Base-by-base conservation (phyloP, 441 rosid species). In the Viola pubescens region DNA sequence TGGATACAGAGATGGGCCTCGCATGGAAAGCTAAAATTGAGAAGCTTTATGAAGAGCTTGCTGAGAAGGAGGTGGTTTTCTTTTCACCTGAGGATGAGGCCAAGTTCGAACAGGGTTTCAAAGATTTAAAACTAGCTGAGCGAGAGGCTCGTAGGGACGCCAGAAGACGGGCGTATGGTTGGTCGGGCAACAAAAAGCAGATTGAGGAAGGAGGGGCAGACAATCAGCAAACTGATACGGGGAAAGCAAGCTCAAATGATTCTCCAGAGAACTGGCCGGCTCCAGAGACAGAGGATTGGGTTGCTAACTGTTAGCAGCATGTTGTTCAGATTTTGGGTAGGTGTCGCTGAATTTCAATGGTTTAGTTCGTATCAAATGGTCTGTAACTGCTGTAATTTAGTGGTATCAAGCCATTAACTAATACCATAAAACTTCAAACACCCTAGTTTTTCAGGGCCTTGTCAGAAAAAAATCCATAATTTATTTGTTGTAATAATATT, bases 1-100 rank as follows among this genome's bases (percentile, higher is more conserved):
- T 94, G 96, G 89, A 90, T 76, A 83, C 97, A 6, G 96, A 88
- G 71, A 76, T 85, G 80, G 97, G 97, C 53, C 81, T 94, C 12
- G 74, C 64, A 59, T 90, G 98, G 98, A 94, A 94, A 77, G 70
- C 95, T 48, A 88, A 88, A 79, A 79, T 89, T 1, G 98, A 94
- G 84, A 83, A 86, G 74, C 75, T 83, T 39, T 90, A 94, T 48
- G 88, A 85, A 52, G 96, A 94, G 72, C 88, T 94, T 4, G 91
- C 92, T 67, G 75, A 82, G 58, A 82, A 62, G 82, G 78, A 78
- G 59, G 86, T 85, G 43, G 95, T 77, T 9, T 87, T 87, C 73
- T 85, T 85, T 64, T 72, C 82, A 7, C 79, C 83, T 0, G 94
- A 86, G 73, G 95, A 82, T 61, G 96, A 89, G 75, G 82, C 86